Evolutionary conservation across 2,329 filamentous ascomycete species (phyloP).

Genomic region (Colletotrichum magnum): DNA sequence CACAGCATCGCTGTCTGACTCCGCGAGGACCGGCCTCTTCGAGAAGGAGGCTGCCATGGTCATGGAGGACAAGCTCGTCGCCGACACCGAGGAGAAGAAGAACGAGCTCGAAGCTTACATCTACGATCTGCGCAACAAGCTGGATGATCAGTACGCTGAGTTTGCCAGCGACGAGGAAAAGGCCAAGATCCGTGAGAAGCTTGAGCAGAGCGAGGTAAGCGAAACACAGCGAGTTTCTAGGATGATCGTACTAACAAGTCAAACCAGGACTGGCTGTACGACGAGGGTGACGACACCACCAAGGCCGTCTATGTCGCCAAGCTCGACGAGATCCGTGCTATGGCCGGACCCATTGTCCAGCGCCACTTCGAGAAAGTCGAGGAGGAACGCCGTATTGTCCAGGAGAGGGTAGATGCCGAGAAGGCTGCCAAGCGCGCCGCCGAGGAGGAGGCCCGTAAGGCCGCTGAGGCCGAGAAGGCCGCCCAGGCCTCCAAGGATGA

Average conservation of each 20-base stretch:
- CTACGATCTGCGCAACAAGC: conserved; percentile 96
- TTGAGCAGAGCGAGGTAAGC: conserved; percentile 88
- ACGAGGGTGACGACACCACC: conserved; percentile 93
- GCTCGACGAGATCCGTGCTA: conserved; percentile 92
- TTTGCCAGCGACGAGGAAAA: conserved; percentile 95
- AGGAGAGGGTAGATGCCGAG: conserved; percentile 84
- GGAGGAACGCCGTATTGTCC: conserved; percentile 82
- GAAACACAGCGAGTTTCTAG: no score
- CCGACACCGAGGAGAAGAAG: conserved; percentile 99
- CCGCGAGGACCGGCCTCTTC: conserved; percentile 74
- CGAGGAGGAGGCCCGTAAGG: conserved; percentile 69
- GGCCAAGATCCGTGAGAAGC: conserved; percentile 84
- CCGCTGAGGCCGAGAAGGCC: conserved; percentile 65
- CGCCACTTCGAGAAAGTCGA: conserved; percentile 96
- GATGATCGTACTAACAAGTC: conserved; percentile 44
- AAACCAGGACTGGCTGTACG: conserved; percentile 94
- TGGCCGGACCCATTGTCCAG: conserved; percentile 92
- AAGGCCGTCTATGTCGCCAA: conserved; percentile 96
- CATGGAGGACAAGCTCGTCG: conserved; percentile 98
- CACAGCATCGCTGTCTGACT: conserved; percentile 82
- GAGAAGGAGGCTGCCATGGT: conserved; percentile 94
- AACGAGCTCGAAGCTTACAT: conserved; percentile 99
- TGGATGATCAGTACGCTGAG: conserved; percentile 91
- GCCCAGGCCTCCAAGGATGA: conserved; percentile 67
- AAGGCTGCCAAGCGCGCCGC: conserved; percentile 80